Conservation (phyloP, 129 eudicot species). For the Ambrosia artemisiifolia region DNA sequence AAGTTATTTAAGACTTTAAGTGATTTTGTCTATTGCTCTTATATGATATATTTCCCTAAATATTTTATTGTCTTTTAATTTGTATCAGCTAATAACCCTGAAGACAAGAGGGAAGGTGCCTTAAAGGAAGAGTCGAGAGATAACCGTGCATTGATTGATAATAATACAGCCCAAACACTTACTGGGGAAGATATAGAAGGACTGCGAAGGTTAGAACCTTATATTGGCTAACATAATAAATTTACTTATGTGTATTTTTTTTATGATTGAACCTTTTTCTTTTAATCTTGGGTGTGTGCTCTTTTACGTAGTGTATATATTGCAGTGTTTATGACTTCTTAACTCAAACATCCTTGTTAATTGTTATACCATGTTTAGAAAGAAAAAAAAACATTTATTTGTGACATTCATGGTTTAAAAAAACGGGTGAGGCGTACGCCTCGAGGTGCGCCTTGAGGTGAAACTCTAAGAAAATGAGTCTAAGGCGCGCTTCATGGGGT, state of each 20-base stretch:
- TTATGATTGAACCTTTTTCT: too few species aligned
- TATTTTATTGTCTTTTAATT: background rate
- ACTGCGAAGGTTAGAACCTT: slow-evolving; percentile 58
- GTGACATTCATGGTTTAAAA: too few species aligned
- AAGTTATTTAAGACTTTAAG: background rate
- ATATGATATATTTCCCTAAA: background rate
- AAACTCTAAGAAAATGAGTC: too few species aligned
- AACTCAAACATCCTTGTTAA: background rate
- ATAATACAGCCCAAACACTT: slow-evolving; percentile 90
- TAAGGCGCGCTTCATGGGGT: too few species aligned
- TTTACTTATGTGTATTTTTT: background rate
- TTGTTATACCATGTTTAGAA: background rate
- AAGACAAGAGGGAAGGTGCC: slow-evolving; percentile 44
- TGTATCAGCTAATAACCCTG: slow-evolving; percentile 37
- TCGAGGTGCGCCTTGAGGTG: too few species aligned
- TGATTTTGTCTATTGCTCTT: background rate
- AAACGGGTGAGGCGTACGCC: too few species aligned
- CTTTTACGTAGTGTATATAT: background rate
- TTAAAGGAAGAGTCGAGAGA: slow-evolving; percentile 56
- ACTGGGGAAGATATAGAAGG: slow-evolving; percentile 88
- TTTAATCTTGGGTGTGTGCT: too few species aligned
- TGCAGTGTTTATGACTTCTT: slow-evolving; percentile 2
- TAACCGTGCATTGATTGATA: slow-evolving; percentile 78
- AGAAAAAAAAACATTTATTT: too few species aligned
- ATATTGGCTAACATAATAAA: background rate